Conservation (phyloP, 805 yeast species). For the Ogataea parapolymorpha region DNA sequence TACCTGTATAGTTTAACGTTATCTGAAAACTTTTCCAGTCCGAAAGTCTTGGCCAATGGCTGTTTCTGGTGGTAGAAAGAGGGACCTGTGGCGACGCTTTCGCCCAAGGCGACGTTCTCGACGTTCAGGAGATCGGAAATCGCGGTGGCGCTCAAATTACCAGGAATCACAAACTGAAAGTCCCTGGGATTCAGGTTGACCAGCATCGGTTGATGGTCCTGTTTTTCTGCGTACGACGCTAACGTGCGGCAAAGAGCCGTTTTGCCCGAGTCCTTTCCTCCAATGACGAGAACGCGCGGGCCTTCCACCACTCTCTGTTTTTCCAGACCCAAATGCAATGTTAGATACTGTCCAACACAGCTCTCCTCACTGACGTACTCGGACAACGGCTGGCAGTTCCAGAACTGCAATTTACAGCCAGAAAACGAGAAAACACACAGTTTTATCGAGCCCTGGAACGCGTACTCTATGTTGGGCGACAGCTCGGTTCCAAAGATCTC, state of each 20-base stretch:
- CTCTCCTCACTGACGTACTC: constrained; percentile 74
- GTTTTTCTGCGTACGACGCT: constrained; percentile 71
- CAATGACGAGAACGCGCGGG: constrained; percentile 69
- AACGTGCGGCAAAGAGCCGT: constrained; percentile 68
- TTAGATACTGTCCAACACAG: constrained; percentile 58
- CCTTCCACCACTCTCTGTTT: constrained; percentile 36
- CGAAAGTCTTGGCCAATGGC: constrained; percentile 81
- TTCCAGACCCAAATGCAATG: constrained; percentile 75
- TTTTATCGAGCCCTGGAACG: constrained; percentile 49
- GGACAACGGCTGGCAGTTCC: constrained; percentile 39
- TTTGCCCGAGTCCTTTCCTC: constrained; percentile 74
- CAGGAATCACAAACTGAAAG: constrained; percentile 58
- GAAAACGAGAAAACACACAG: constrained; percentile 56
- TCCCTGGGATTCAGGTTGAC: constrained; percentile 77
- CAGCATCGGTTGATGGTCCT: constrained; percentile 62
- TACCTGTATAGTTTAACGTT: constrained; percentile 56
- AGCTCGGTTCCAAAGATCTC: constrained; percentile 94
- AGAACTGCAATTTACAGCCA: constrained; percentile 61
- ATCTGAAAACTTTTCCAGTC: constrained; percentile 56
- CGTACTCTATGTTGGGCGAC: constrained; percentile 62
- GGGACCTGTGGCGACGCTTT: constrained; percentile 71
- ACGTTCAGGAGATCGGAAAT: constrained; percentile 77
- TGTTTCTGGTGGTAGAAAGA: constrained; percentile 80
- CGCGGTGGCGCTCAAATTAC: constrained; percentile 80
- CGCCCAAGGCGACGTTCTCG: constrained; percentile 70